Evolutionary conservation across 2,329 filamentous ascomycete species (phyloP), one percentile per base, ranked within the genome.

Genomic region (Sphaerostilbella broomeana): DNA sequence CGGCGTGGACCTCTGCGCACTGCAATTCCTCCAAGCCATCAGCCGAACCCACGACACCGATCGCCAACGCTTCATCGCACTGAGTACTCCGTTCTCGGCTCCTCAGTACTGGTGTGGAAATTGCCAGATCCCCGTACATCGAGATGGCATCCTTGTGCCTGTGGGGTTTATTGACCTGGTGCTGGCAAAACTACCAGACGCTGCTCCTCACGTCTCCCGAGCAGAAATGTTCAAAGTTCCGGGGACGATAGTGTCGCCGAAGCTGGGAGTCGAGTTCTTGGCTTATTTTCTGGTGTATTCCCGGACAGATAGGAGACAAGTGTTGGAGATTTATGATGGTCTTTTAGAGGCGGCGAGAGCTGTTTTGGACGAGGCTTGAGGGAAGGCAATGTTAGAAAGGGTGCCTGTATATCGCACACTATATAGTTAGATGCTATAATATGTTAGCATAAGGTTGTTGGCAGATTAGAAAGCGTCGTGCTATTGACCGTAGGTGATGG

Each of bases 321-420:
- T 18, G 15, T n/a, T 32, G 18, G 15, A 32, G 8, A 32, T 32
- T n/a, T 32, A 15, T 15, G 7, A 18, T 32, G 11, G n/a, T 9
- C 13, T 32, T 17, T 5, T 8, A 10, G 29, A 15, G 15, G 18
- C 15, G 5, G 6, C 15, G 7, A 32, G 5, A n/a, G 19, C 11
- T 15, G 29, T 32, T 5, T 32, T 32, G 29, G 29, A 32, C 19
- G 29, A n/a, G n/a, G n/a, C n/a, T n/a, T n/a, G n/a, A n/a, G n/a
- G n/a, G n/a, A n/a, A n/a, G n/a, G n/a, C n/a, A n/a, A n/a, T n/a
- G n/a, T n/a, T n/a, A n/a, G n/a, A n/a, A n/a, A n/a, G n/a, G n/a
- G n/a, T n/a, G n/a, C n/a, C n/a, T n/a, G n/a, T n/a, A n/a, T n/a
- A n/a, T n/a, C n/a, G n/a, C n/a, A n/a, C n/a, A n/a, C n/a, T n/a